Evolutionary conservation across 2,329 filamentous ascomycete species (phyloP), one percentile per base, ranked within the genome.

Genomic region (Clonostachys sp.): DNA sequence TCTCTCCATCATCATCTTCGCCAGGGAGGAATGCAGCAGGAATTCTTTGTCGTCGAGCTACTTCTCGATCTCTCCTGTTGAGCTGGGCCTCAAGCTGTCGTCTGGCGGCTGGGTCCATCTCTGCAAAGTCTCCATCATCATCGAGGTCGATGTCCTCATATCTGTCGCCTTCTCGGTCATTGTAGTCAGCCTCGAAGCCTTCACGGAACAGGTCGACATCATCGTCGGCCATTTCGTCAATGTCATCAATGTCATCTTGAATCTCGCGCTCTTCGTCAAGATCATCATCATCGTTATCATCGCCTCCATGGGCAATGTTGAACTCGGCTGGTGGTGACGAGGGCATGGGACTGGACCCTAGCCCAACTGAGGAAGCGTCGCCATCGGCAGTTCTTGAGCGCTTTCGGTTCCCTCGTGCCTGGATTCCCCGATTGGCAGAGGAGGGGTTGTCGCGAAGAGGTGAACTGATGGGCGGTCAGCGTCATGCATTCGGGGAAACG

Each of bases 1-100:
- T 77, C 48, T 94, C 82, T 44, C 83, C 87, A 54, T 94, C 91
- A 5, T 94, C 90, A 51, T 92, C 90, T 34, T 96, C 92, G 34
- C 87, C 86, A 7, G 83, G 82, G 38, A 92, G 71, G 58, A 90
- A 92, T 7, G 86, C 88, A 30, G 79, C 79, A 4, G 87, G 87
- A 59, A 88, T 82, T 43, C 80, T 73, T 55, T 84, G 79, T 53
- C 82, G 72, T 47, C 85, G 79, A 20, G 80, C 80, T 41, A 89
- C 76, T 57, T 90, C 86, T 48, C 81, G 76, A 63, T 94, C 89
- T 65, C 89, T 79, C 51, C 83, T 81, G 65, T 86, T 84, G 43
- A 95, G 73, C 52, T 84, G 82, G 30, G 81, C 80, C 59, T 94
- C 89, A 18, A 94, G 79, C 48, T 80, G 77, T 56, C 89, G 77